Evolutionary conservation across 208 protist genomes (phyloP).

Genomic region (Trypanosoma vivax): DNA sequence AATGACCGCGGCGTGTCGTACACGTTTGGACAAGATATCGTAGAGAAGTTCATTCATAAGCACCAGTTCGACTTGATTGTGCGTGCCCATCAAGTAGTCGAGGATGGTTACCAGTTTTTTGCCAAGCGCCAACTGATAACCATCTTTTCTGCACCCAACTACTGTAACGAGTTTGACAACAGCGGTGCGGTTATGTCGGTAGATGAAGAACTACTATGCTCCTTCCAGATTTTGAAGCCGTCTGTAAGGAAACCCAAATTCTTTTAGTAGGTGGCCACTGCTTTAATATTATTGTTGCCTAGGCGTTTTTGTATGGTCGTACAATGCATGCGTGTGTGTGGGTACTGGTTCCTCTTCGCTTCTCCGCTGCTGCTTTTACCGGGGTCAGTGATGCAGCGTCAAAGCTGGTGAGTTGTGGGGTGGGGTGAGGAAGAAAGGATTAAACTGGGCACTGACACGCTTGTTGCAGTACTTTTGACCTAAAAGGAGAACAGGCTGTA

Average conservation of each 20-base stretch:
- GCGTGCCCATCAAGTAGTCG: conserved; percentile 96
- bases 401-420: too few relatives aligned
- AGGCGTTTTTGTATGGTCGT: too few relatives aligned
- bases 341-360: too few relatives aligned
- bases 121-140: conserved; percentile 94
- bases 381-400: too few relatives aligned
- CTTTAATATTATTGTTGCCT: too few relatives aligned
- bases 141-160: conserved; percentile 98
- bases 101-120: conserved; percentile 96
- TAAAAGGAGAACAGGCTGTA: not conserved
- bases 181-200: conserved; percentile 99
- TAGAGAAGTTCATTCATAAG: conserved; percentile 93
- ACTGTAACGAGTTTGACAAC: conserved; percentile 98
- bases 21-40: conserved; percentile 89
- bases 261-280: conserved; percentile 53
- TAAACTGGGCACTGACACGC: too few relatives aligned
- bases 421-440: too few relatives aligned
- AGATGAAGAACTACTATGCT: conserved; percentile 97
- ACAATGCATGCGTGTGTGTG: too few relatives aligned
- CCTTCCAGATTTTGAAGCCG: conserved; percentile 96
- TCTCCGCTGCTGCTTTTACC: too few relatives aligned
- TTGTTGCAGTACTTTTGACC: too few relatives aligned
- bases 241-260: conserved; percentile 86
- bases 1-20: conserved; percentile 92
- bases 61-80: conserved; percentile 96